Percentiles rank a stretch among this genome's conserved stretches.
phyloP scores from a whole-genome alignment of 345 rosid species.

The Euclidium syriacum region DNA sequence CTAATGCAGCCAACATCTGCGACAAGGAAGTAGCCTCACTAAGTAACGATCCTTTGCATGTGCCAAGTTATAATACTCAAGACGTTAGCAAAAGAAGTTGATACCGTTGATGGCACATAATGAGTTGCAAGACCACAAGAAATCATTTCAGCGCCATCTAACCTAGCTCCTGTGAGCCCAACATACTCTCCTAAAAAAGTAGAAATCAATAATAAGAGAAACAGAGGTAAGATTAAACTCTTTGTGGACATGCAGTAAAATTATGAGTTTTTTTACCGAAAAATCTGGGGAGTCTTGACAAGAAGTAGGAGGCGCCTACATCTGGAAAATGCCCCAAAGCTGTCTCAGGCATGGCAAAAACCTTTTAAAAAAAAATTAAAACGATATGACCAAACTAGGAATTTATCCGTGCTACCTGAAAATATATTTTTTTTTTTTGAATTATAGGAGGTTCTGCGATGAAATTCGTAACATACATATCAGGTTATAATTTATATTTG shows the following conservation, averaged over 20 bases:
- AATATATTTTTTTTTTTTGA: too few species aligned
- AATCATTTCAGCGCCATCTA: constrained; percentile 77
- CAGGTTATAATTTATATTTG: too few species aligned
- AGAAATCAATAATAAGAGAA: not conserved
- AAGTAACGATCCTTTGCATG: not conserved
- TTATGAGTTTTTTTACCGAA: constrained; percentile 37
- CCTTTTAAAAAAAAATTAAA: constrained; percentile 31
- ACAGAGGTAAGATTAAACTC: not conserved
- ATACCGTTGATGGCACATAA: constrained; percentile 55
- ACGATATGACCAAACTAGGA: constrained; percentile 4
- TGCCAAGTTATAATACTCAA: not conserved
- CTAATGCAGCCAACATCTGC: constrained; percentile 49
- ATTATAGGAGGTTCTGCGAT: too few species aligned
- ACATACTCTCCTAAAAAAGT: constrained; percentile 53
- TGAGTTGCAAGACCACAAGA: constrained; percentile 82
- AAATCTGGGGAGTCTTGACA: constrained; percentile 74
- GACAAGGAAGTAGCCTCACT: not conserved
- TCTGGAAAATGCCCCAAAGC: constrained; percentile 75
- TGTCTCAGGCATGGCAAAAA: constrained; percentile 81
- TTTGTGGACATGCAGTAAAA: not conserved
- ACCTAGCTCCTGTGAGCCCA: constrained; percentile 60
- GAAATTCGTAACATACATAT: too few species aligned
- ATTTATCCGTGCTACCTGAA: too few species aligned
- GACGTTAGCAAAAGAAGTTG: not conserved
- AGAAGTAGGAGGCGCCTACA: constrained; percentile 66